phyloP scores from a whole-genome alignment of 108 stramenopile genomes.

The Pelagomonas calceolata region DNA sequence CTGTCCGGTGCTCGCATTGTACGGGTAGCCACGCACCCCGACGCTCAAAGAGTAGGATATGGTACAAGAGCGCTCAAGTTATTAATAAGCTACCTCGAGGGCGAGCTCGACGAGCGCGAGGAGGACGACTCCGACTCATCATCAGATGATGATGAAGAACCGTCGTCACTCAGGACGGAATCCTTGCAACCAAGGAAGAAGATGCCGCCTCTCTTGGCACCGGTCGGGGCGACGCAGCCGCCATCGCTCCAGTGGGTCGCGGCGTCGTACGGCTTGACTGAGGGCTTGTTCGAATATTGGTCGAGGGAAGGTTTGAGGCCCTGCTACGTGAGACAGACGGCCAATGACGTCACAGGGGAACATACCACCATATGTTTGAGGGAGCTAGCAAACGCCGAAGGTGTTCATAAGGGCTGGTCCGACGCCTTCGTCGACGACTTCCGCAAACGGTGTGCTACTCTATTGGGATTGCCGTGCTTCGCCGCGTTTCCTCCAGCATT shows the following conservation, averaged over 20 bases:
- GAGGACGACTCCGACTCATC: constrained; percentile 11
- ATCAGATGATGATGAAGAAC: neutral
- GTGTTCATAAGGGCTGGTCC: constrained; percentile 77
- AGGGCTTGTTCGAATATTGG: constrained; percentile 85
- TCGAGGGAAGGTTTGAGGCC: constrained; percentile 67
- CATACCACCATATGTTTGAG: constrained; percentile 84
- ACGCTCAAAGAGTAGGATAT: constrained; percentile 93
- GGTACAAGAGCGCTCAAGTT: constrained; percentile 80
- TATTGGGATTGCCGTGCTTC: constrained; percentile 68
- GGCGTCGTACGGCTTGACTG: constrained; percentile 86
- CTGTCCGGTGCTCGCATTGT: constrained; percentile 91
- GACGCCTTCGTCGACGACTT: constrained; percentile 80
- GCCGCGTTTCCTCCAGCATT: constrained; percentile 61
- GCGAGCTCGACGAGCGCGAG: constrained; percentile 55
- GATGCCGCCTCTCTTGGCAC: constrained; percentile 86
- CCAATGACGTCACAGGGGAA: constrained; percentile 96
- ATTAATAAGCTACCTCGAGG: constrained; percentile 83
- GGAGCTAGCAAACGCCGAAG: constrained; percentile 42
- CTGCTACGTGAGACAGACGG: constrained; percentile 90
- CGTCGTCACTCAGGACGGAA: constrained; percentile 49
- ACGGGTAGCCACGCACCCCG: constrained; percentile 92
- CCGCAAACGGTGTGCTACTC: constrained; percentile 62
- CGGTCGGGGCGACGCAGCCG: constrained; percentile 64
- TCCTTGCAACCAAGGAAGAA: constrained; percentile 77
- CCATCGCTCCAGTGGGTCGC: constrained; percentile 93